Evolutionary conservation across 2,329 filamentous ascomycete genomes (phyloP), one percentile per base, ranked within the genome.

Genomic region (Penicillium sp.): DNA sequence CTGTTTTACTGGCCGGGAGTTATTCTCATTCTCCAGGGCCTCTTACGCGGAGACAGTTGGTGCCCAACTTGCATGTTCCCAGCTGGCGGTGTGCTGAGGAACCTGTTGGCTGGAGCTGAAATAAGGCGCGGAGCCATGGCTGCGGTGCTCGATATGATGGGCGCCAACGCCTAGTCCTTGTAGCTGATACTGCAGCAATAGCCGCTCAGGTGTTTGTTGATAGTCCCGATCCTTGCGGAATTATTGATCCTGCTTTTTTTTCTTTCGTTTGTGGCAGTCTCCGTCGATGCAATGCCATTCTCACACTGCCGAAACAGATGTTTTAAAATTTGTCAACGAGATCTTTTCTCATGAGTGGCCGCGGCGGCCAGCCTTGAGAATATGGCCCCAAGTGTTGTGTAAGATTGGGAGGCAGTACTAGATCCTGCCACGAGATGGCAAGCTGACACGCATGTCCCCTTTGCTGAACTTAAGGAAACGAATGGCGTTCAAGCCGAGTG

Each of bases 371-470:
- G 22, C 22, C 2, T 16, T 35, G 14, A 19, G 11, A 27, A 27
- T 14, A 9, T 16, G 43, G 19, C 27, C 36, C 27, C 35, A 39
- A 39, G 13, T 6, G 11, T 31, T 13, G 19, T 16, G 22, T 47
- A 55, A 41, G 39, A 43, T 41, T 43, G 24, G 27, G 37, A 37
- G 27, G 37, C 44, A 50, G 41, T 40, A 36, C 33, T 31, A 41
- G 16, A 46, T 16, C 37, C 58, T 56, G 39, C 37, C 27, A 53
- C 53, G 31, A 41, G 37, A 39, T 33, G 46, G 60, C 58, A 64
- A 63, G 64, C 59, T 58, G 59, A 60, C 54, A 44, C 47, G 19
- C 16, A 7, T 10, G 43, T 54, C 50, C 31, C 58, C 40, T 33
- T 40, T 39, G 6, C 6, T 31, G 2, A 13, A 16, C 14, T 31